Percentiles rank a stretch among this genome's conserved stretches.
Evolutionary conservation across 176 grass and related monocot species (phyloP).

Genomic region (Carex kokanica): DNA sequence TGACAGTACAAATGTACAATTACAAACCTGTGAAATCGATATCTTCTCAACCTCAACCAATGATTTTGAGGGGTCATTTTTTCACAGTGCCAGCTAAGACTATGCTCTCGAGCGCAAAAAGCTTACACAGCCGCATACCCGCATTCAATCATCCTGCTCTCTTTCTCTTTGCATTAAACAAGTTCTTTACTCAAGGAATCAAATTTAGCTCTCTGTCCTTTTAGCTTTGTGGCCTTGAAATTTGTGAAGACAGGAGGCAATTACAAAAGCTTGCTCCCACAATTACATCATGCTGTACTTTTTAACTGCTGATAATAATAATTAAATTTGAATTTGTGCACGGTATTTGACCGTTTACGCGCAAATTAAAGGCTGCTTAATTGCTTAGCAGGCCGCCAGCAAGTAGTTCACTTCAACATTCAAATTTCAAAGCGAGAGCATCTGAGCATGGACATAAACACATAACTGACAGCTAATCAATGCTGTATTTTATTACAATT

Average conservation of each 20-base stretch:
- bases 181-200: constrained; percentile 16
- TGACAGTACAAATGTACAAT: neutral
- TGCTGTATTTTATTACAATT: neutral
- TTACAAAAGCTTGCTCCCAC: neutral
- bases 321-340: constrained; percentile 13
- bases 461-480: neutral
- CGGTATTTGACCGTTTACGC: constrained; percentile 1
- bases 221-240: neutral
- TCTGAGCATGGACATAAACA: neutral
- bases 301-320: neutral
- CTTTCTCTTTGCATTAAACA: constrained; percentile 8
- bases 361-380: neutral
- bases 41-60: neutral
- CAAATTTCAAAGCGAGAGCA: neutral
- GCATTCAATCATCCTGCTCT: constrained; percentile 18
- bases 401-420: neutral
- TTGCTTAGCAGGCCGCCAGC: neutral
- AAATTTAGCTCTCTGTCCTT: constrained; percentile 16
- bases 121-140: constrained; percentile 14
- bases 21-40: neutral
- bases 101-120: constrained; percentile 14
- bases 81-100: constrained; percentile 15
- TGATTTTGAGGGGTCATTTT: constrained; percentile 14
- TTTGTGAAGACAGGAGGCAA: neutral
- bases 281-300: constrained; percentile 1